Conservation (phyloP, 75 land plant genomes). For the Selaginella moellendorffii region DNA sequence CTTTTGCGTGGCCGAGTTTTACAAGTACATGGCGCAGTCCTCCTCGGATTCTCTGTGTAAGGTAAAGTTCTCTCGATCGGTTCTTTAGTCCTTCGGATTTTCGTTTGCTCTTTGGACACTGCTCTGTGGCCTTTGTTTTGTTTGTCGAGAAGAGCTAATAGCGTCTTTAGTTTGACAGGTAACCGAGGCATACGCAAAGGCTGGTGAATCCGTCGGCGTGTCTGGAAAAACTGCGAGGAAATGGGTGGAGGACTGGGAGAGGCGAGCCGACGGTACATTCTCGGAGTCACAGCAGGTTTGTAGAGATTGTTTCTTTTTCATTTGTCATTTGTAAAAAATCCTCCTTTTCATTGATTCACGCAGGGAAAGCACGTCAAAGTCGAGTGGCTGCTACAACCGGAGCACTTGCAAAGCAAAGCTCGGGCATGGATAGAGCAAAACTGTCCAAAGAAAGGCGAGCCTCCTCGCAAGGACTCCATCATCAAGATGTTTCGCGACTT, state of each 20-base stretch:
- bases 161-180: background rate
- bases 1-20: constrained; percentile 13
- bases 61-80: too few relatives aligned
- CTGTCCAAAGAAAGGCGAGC: constrained; percentile 12
- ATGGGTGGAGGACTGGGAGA: constrained; percentile 18
- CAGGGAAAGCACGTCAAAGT: constrained; percentile 17
- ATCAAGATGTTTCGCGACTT: constrained; percentile 10
- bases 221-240: constrained; percentile 9
- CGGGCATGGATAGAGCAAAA: constrained; percentile 12
- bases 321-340: too few relatives aligned
- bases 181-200: constrained; percentile 9
- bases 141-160: background rate
- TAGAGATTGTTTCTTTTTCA: too few relatives aligned
- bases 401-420: constrained; percentile 11
- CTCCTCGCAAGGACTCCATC: constrained; percentile 10
- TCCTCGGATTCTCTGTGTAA: constrained; percentile 14
- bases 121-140: too few relatives aligned
- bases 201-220: constrained; percentile 11
- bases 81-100: too few relatives aligned
- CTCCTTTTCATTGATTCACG: too few relatives aligned
- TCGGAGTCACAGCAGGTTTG: constrained; percentile 12
- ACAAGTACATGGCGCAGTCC: constrained; percentile 12
- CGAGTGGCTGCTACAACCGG: constrained; percentile 14
- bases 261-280: constrained; percentile 11
- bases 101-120: too few relatives aligned